Evolutionary conservation across 768 basidiomycete genomes (phyloP).

Genomic region (Amanita rimosa): DNA sequence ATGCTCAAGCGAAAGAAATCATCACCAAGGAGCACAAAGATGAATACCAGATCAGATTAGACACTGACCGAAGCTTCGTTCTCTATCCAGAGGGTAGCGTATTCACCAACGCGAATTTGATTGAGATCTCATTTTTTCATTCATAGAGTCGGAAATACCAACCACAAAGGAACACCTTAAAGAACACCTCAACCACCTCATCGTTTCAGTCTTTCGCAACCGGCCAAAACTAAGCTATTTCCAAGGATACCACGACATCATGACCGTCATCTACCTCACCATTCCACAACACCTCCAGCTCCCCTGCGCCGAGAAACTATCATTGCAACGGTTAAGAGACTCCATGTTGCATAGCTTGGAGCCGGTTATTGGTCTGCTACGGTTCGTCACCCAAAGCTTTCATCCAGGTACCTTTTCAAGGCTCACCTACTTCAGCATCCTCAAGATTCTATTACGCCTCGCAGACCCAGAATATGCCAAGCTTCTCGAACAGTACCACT

Average conservation of each 20-base stretch:
- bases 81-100: constrained; percentile 81
- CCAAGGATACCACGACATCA: constrained; percentile 89
- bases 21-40: constrained; percentile 40
- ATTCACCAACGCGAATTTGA: not conserved
- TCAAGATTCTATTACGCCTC: constrained; percentile 61
- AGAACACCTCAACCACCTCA: constrained; percentile 53
- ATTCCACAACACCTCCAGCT: constrained; percentile 50
- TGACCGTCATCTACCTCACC: constrained; percentile 73
- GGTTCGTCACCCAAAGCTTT: constrained; percentile 28
- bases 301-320: constrained; percentile 57
- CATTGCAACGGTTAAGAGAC: constrained; percentile 71
- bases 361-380: constrained; percentile 71
- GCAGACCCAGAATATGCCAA: constrained; percentile 61
- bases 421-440: constrained; percentile 35
- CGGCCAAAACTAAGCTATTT: constrained; percentile 74
- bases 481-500: constrained; percentile 53
- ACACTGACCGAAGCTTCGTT: constrained; percentile 90
- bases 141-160: constrained; percentile 10
- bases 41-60: constrained; percentile 79
- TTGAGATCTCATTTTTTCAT: not conserved
- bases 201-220: constrained; percentile 66
- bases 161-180: constrained; percentile 46
- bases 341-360: constrained; percentile 82
- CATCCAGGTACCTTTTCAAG: not conserved
- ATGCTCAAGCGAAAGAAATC: not conserved